Evolutionary conservation across 495 filamentous ascomycete genomes (phyloP), one percentile per base, ranked within the genome.

Genomic region (Penicillium simplicissimum): DNA sequence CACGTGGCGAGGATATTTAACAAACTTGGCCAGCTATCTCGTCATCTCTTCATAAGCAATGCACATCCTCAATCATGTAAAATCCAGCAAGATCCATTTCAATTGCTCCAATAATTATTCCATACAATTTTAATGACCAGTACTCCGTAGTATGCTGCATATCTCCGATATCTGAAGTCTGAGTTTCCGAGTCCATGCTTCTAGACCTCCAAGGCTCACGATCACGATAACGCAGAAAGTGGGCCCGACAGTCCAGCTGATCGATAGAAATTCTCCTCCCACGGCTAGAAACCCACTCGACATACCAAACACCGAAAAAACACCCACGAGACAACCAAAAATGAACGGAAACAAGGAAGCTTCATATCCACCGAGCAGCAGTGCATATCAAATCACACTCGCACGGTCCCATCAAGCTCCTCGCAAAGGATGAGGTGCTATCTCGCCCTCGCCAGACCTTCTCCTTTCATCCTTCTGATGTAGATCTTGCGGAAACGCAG

Each of bases 341-440:
- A 19, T 7, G 5, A 17, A 21, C 1, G 40, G 40, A 43, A 48
- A 28, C 45, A 48, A 25, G 45, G 45, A 25, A 48, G 10, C 45
- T 0, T 19, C 11, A 28, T 48, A 48, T 28, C 45, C 45, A 48
- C 45, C 8, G n/a, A 43, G 40, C 40, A 21, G 17, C 13, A 13
- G n/a, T 43, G n/a, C 40, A 43, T 43, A 43, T 43, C 40, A 43
- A 43, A 43, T 19, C 40, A 43, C 19, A 6, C n/a, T 15, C 45
- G 45, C 45, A 48, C 45, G 45, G 45, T 19, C 45, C 45, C 45
- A 19, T 48, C 45, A 25, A 48, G 45, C 45, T 48, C 45, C 45
- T 21, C 4, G 25, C 25, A 2, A 28, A 28, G 25, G 25, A 2
- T 2, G 25, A 2, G 2, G 2, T 28, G 25, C 25, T 28, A 28